Percentiles rank a stretch among this genome's conserved stretches.
These are phyloP conservation scores for Suillus cothurnatus DNA, from an alignment of 768 basidiomycete genomes.

Conservation along the genomic window DNA sequence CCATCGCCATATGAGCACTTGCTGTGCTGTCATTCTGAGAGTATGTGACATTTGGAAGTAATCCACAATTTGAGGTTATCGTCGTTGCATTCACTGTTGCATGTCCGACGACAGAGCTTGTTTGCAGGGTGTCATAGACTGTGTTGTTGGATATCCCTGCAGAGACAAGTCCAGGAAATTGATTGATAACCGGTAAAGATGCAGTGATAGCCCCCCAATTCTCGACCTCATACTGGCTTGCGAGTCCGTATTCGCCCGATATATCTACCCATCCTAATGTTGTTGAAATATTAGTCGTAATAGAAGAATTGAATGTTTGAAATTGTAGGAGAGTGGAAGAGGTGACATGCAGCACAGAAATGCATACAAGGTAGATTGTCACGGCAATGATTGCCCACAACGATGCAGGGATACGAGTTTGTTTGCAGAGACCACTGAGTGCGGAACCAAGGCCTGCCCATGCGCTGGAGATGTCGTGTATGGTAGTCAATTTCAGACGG, in stretches of 20 bases:
- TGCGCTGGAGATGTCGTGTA: not conserved
- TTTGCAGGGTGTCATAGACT: not conserved
- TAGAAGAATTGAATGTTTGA: not conserved
- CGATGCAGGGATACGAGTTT: not conserved
- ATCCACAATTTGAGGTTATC: not conserved
- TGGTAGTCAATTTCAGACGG: not conserved
- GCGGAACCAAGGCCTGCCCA: not conserved
- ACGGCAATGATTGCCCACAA: not conserved
- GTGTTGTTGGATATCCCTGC: not conserved
- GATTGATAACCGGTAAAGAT: not conserved
- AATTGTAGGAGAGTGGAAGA: not conserved
- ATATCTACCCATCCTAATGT: not conserved
- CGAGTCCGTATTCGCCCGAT: no score
- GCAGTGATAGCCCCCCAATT: not conserved
- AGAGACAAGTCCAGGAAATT: not conserved
- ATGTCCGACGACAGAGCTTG: not conserved
- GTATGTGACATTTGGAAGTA: not conserved
- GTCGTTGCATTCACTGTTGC: slow-evolving; percentile 11
- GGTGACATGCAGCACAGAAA: not conserved
- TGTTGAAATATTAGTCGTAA: not conserved
- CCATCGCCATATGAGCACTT: not conserved
- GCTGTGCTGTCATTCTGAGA: not conserved
- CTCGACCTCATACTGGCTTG: no score
- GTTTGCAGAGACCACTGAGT: not conserved
- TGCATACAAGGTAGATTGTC: not conserved